Evolutionary conservation across 768 basidiomycete species (phyloP).

Genomic region (Termitomyces sp.): DNA sequence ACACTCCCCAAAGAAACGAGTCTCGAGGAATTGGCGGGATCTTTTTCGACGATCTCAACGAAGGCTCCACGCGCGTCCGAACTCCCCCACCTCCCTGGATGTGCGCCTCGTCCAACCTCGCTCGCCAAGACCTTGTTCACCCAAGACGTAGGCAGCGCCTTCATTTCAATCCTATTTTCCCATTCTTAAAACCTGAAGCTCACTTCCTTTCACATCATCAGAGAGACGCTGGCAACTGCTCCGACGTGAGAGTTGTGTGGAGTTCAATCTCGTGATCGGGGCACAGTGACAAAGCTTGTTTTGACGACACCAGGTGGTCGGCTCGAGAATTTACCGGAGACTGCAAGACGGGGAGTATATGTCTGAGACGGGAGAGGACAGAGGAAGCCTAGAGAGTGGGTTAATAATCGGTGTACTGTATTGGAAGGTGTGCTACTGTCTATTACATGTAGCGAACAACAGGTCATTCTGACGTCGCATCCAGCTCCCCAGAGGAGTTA

Average conservation of each 20-base stretch:
- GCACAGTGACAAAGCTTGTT: slow-evolving; percentile 88
- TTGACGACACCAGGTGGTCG: slow-evolving; percentile 80
- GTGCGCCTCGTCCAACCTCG: slow-evolving; percentile 43
- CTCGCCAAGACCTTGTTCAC: slow-evolving; percentile 80
- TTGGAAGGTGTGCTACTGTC: not conserved
- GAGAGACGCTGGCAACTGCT: slow-evolving; percentile 92
- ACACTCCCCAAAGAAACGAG: slow-evolving; percentile 83
- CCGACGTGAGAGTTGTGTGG: slow-evolving; percentile 89
- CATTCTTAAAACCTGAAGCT: slow-evolving; percentile 61
- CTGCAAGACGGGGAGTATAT: slow-evolving; percentile 90
- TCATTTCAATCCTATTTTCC: slow-evolving; percentile 90
- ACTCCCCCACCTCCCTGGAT: slow-evolving; percentile 25
- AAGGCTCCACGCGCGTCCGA: slow-evolving; percentile 64
- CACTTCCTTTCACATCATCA: slow-evolving; percentile 54
- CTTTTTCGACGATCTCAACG: slow-evolving; percentile 92
- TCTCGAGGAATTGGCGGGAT: slow-evolving; percentile 89
- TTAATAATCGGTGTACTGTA: slow-evolving; percentile 4
- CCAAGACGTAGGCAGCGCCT: slow-evolving; percentile 68
- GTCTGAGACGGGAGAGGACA: slow-evolving; percentile 68
- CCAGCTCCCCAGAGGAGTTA: too few relatives aligned
- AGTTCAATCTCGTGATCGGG: slow-evolving; percentile 92
- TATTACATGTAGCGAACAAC: too few relatives aligned
- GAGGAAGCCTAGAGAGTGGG: slow-evolving; percentile 65
- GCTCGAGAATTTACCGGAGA: slow-evolving; percentile 87
- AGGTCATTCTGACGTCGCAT: too few relatives aligned